Conservation (phyloP, 2,329 filamentous ascomycete species). For the Magnaporthiopsis incrustans region DNA sequence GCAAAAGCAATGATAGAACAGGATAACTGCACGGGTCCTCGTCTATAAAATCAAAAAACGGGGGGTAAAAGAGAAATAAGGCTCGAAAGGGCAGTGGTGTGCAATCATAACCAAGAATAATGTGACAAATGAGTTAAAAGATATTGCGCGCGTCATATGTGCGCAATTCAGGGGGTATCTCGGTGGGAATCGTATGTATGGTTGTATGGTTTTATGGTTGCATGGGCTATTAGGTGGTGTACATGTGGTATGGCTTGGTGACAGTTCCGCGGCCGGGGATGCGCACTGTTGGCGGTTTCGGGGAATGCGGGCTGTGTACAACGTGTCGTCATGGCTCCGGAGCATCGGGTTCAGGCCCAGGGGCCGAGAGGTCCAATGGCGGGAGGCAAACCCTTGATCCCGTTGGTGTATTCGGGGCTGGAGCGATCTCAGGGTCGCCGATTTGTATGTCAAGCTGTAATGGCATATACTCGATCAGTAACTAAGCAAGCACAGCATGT, state of each 20-base stretch:
- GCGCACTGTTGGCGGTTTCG: no score
- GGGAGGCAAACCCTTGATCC: conserved; percentile 9
- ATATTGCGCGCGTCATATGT: not conserved
- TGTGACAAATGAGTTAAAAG: not conserved
- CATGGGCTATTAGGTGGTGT: no score
- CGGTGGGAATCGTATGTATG: no score
- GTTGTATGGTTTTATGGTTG: no score
- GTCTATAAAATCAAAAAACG: not conserved
- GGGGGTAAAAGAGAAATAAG: not conserved
- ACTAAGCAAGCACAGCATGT: not conserved
- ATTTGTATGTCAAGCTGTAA: conserved; percentile 18
- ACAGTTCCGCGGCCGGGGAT: no score
- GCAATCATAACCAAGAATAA: not conserved
- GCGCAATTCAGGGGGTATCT: not conserved
- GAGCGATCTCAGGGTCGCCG: conserved; percentile 17
- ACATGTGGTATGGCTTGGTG: no score
- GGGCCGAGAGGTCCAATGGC: no score
- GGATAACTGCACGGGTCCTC: not conserved
- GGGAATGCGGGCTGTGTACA: no score
- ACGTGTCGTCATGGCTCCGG: no score
- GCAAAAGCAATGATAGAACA: not conserved
- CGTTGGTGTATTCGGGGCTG: conserved; percentile 15
- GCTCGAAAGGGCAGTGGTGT: not conserved
- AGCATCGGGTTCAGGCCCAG: no score
- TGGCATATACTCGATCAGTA: not conserved